phyloP scores from a whole-genome alignment of 371 early-diverging fungal species.

The Circinella minor region DNA sequence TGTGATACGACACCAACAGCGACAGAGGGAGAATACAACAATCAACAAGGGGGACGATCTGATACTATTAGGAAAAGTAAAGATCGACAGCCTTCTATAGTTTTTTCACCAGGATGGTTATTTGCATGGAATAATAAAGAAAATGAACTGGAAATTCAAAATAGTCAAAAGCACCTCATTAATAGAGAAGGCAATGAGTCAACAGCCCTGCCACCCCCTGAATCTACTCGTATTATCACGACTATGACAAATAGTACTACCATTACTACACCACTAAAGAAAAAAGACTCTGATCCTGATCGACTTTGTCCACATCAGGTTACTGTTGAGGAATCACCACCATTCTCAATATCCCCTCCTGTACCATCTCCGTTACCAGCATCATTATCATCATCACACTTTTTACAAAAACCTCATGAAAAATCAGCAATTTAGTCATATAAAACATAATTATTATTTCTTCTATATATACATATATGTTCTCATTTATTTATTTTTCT shows the following conservation, averaged over 20 bases:
- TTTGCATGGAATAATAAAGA: conserved; percentile 7
- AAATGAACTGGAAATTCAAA: neutral
- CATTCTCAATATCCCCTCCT: neutral
- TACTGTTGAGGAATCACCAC: neutral
- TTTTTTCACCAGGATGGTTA: conserved; percentile 14
- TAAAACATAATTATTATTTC: neutral
- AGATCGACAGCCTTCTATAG: conserved; percentile 7
- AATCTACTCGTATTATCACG: neutral
- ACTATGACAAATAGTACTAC: too few species aligned
- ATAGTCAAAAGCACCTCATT: neutral
- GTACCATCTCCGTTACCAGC: neutral
- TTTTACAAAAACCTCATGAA: conserved; percentile 5
- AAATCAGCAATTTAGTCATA: neutral
- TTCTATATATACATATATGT: neutral
- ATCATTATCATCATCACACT: neutral
- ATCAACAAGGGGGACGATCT: neutral
- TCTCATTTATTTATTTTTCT: neutral
- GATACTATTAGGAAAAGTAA: neutral
- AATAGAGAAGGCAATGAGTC: neutral
- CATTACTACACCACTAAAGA: neutral
- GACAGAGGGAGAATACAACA: neutral
- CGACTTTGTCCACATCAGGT: conserved; percentile 7
- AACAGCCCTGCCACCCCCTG: neutral
- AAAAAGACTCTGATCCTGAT: neutral
- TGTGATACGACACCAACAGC: neutral